Evolutionary conservation across 192 early-diverging fungal species (phyloP), one percentile per base, ranked within the genome.

Genomic region (Piromyces sp.): DNA sequence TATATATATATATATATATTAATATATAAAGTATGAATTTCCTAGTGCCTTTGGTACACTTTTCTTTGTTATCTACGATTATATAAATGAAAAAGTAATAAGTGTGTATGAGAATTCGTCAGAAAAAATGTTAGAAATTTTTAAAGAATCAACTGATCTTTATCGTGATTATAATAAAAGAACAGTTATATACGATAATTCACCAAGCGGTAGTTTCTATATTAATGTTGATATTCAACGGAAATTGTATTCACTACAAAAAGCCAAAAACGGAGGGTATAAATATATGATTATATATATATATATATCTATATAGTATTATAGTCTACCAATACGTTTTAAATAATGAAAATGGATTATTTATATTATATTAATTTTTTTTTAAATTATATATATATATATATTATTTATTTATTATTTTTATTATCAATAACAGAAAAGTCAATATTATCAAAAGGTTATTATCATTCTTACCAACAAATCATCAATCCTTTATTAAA

Each of bases 241-340:
- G 80, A 87, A 90, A 30, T 84, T 92, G 15, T 84, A 89, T 79
- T 84, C 87, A 13, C 86, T 94, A 51, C 84, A 89, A 51, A 91
- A 94, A 83, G 90, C 93, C 14, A 85, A 87, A 30, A 93, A 93
- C 81, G 93, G 93, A 85, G 93, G 93, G 91, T 94, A 88, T n/a
- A n/a, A n/a, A n/a, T n/a, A n/a, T n/a, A n/a, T n/a, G n/a, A n/a
- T n/a, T n/a, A n/a, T n/a, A n/a, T n/a, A n/a, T n/a, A n/a, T n/a
- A n/a, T n/a, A n/a, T n/a, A n/a, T n/a, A n/a, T n/a, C n/a, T n/a
- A n/a, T n/a, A n/a, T n/a, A n/a, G n/a, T n/a, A n/a, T n/a, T n/a
- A n/a, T n/a, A n/a, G n/a, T n/a, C n/a, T n/a, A n/a, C n/a, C n/a
- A n/a, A n/a, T n/a, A n/a, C n/a, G n/a, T n/a, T n/a, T n/a, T n/a